Evolutionary conservation across 441 rosid genomes (phyloP).

Genomic region (Populus trichocarpa): DNA sequence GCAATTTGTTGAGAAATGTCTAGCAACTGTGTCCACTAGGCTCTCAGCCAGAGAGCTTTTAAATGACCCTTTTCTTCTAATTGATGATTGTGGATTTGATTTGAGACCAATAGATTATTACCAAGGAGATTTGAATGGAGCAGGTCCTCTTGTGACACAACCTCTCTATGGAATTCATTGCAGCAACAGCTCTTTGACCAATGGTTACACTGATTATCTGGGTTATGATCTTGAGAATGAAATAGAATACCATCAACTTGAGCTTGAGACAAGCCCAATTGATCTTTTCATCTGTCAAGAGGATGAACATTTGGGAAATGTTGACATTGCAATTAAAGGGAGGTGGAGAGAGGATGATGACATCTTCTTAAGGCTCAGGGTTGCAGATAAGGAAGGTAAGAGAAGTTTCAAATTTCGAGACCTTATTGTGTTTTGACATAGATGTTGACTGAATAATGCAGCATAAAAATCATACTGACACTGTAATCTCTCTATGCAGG

Average conservation of each 20-base stretch:
- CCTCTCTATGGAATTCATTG: constrained; percentile 29
- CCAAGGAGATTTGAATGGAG: constrained; percentile 31
- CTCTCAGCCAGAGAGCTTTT: constrained; percentile 83
- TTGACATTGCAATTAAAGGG: constrained; percentile 68
- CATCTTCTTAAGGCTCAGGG: constrained; percentile 63
- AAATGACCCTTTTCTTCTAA: constrained; percentile 67
- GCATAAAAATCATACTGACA: background rate
- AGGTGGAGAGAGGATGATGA: constrained; percentile 55
- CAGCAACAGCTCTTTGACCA: constrained; percentile 20
- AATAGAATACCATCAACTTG: constrained; percentile 42
- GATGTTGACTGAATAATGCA: background rate
- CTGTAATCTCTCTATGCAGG: constrained; percentile 4
- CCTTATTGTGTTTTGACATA: constrained; percentile 1
- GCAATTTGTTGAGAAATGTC: constrained; percentile 75
- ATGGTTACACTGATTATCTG: constrained; percentile 29
- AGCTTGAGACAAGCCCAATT: constrained; percentile 43
- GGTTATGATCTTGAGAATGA: constrained; percentile 34
- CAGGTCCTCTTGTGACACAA: constrained; percentile 38
- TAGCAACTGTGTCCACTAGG: constrained; percentile 68
- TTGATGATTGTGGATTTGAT: constrained; percentile 52
- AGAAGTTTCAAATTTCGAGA: background rate
- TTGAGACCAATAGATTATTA: constrained; percentile 43
- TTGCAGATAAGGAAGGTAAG: constrained; percentile 77
- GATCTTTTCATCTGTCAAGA: constrained; percentile 63
- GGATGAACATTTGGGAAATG: constrained; percentile 39